Conservation (phyloP, 2,329 filamentous ascomycete species). For the Penicillium sclerotigenum region DNA sequence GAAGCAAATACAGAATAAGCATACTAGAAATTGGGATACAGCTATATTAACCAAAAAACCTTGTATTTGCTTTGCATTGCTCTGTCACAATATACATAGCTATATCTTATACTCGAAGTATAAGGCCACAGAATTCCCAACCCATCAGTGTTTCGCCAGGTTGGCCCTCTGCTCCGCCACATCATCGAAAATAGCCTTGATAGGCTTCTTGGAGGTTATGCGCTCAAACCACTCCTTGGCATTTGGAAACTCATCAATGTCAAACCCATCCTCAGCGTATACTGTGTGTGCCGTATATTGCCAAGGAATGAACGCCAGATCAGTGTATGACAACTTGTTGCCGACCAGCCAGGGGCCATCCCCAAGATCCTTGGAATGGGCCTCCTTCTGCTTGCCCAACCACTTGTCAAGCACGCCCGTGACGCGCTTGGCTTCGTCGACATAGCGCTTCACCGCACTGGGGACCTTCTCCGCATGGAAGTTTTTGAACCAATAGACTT, state of each 20-base stretch:
- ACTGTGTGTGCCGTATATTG: neutral
- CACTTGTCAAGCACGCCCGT: conserved; percentile 43
- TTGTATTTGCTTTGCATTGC: neutral
- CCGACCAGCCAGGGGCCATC: conserved; percentile 39
- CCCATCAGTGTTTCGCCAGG: neutral
- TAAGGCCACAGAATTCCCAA: neutral
- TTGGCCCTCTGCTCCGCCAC: neutral
- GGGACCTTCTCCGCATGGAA: conserved; percentile 42
- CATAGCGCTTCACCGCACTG: conserved; percentile 44
- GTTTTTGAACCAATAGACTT: conserved; percentile 43
- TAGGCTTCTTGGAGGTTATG: conserved; percentile 8
- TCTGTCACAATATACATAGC: neutral
- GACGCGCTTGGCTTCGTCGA: conserved; percentile 43
- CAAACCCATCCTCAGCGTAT: conserved; percentile 2
- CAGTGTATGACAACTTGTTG: conserved; percentile 42
- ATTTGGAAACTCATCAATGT: conserved; percentile 6
- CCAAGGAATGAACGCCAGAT: conserved; percentile 42
- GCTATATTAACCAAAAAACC: neutral
- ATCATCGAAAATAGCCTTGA: conserved; percentile 4
- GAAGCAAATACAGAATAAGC: neutral
- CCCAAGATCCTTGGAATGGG: neutral
- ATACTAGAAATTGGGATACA: neutral
- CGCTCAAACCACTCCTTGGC: conserved; percentile 17
- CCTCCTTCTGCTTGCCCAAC: conserved; percentile 27
- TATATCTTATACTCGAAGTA: neutral